These are phyloP conservation scores for Cairneyella variabilis DNA, from an alignment of 495 filamentous ascomycete species.

Conservation along the genomic window DNA sequence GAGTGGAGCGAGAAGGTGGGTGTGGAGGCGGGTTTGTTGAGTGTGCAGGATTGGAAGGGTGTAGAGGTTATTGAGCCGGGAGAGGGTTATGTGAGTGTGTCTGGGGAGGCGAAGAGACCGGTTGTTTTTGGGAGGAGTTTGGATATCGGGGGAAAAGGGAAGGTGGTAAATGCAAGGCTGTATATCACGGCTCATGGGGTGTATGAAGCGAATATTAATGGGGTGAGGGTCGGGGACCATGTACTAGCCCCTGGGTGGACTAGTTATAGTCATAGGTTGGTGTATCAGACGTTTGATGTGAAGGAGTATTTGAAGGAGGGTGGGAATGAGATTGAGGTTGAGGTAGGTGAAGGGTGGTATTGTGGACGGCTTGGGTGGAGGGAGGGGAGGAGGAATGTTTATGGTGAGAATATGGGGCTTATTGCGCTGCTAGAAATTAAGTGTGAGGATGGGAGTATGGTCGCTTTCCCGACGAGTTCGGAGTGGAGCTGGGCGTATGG, in stretches of 20 bases:
- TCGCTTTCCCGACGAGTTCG: slow-evolving; percentile 35
- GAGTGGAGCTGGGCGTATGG: slow-evolving; percentile 39
- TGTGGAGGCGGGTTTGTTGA: neutral
- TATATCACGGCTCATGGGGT: slow-evolving; percentile 50
- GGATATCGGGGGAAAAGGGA: neutral
- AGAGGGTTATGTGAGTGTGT: neutral
- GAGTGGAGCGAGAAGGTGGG: too few species aligned
- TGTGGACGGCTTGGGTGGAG: slow-evolving; percentile 33
- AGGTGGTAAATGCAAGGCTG: slow-evolving; percentile 31
- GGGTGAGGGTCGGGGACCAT: slow-evolving; percentile 38
- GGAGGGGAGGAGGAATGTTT: slow-evolving; percentile 28
- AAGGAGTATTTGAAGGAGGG: slow-evolving; percentile 28
- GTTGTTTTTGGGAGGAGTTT: neutral
- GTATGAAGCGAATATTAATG: slow-evolving; percentile 48
- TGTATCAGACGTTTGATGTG: slow-evolving; percentile 50
- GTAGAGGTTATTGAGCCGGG: neutral
- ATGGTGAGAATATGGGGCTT: slow-evolving; percentile 41
- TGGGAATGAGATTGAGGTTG: slow-evolving; percentile 41
- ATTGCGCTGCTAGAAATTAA: slow-evolving; percentile 41
- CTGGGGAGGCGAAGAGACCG: neutral
- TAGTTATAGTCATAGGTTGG: slow-evolving; percentile 42
- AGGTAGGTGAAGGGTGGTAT: slow-evolving; percentile 54
- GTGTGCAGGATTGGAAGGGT: neutral
- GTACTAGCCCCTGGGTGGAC: slow-evolving; percentile 49
- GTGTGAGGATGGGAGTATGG: slow-evolving; percentile 23